A percentile compares a stretch with the other conserved stretches of the same genome.
Evolutionary conservation across 2,329 filamentous ascomycete species (phyloP).

Genomic region (Colletotrichum aenigma): DNA sequence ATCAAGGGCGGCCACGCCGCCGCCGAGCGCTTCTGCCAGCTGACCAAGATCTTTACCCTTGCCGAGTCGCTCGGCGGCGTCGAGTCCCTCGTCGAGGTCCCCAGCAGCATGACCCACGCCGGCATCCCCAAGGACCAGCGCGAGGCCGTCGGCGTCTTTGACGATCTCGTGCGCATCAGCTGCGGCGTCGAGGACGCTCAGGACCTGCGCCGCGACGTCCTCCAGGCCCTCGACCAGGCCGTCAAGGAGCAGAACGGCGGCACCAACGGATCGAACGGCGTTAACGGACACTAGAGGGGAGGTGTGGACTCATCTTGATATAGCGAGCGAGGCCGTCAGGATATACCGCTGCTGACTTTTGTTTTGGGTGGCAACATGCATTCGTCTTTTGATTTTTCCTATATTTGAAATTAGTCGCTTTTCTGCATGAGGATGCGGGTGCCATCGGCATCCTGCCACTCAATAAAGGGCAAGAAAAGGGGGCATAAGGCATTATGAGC

Average conservation of each 20-base stretch:
- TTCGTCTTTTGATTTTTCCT: not conserved
- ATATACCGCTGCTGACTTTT: not conserved
- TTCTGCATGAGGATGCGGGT: not conserved
- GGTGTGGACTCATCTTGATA: not conserved
- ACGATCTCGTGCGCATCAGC: slow-evolving; percentile 91
- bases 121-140: slow-evolving; percentile 90
- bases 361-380: slow-evolving; percentile 1
- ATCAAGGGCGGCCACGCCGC: slow-evolving; percentile 85
- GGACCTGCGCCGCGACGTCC: slow-evolving; percentile 81
- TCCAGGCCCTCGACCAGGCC: slow-evolving; percentile 82
- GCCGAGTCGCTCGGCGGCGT: slow-evolving; percentile 93
- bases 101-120: slow-evolving; percentile 95
- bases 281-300: slow-evolving; percentile 27
- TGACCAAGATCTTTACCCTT: slow-evolving; percentile 87
- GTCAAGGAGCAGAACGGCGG: slow-evolving; percentile 40
- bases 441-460: not conserved
- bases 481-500: slow-evolving; percentile 4
- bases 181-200: slow-evolving; percentile 91
- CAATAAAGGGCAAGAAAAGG: not conserved
- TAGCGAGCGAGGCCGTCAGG: not conserved
- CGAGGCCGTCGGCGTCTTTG: slow-evolving; percentile 91
- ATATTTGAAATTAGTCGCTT: not conserved
- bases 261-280: slow-evolving; percentile 27
- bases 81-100: slow-evolving; percentile 90
- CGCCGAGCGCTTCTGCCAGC: slow-evolving; percentile 90